Base-by-base conservation (phyloP, 257 asterid genomes). In the Coffea eugenioides region DNA sequence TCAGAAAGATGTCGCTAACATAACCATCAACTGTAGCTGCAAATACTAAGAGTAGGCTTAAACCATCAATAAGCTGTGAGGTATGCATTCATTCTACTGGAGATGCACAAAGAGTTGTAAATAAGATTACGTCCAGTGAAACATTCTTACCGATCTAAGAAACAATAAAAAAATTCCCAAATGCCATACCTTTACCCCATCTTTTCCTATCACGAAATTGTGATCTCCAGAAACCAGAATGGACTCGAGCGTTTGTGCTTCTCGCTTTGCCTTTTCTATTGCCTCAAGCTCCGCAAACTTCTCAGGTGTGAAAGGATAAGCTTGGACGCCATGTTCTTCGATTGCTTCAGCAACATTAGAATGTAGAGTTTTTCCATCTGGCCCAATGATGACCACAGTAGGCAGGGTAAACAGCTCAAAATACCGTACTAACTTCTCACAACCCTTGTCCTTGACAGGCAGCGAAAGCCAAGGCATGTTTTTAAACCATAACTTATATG, bases 211-310 rank as follows among this genome's bases (percentile, higher is more conserved):
- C 5, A 93, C 96, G 61, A 84, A 93, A 86, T 95, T 88, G 49
- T n/a, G 72, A 69, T 92, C 94, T 31, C 86, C 85, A 2, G 85
- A 85, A 77, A 92, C 90, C 82, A 95, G 85, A 81, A 95, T 77
- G 71, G 97, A 93, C 88, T 93, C 95, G n/a, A 93, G 93, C 9
- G 99, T 93, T 65, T 95, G 99, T 10, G 97, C 84, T 81, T 95
- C 99, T 43, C 15, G 71, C 84, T 89, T 95, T 3, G 94, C 93
- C 88, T 86, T 93, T 62, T 93, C 91, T 7, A 93, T 73, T 88
- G 88, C 91, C 87, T 88, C 88, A 69, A 93, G 91, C 90, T 89
- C 97, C 1, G 85, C 82, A 72, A 92, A 90, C 83, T 81, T 93
- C 85, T 95, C 96, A 1, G 90, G 89, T 1, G 96, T 95, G 87